Evolutionary conservation across 1,284 basidiomycete genomes (phyloP).

Genomic region (Ceratobasidium sp.): DNA sequence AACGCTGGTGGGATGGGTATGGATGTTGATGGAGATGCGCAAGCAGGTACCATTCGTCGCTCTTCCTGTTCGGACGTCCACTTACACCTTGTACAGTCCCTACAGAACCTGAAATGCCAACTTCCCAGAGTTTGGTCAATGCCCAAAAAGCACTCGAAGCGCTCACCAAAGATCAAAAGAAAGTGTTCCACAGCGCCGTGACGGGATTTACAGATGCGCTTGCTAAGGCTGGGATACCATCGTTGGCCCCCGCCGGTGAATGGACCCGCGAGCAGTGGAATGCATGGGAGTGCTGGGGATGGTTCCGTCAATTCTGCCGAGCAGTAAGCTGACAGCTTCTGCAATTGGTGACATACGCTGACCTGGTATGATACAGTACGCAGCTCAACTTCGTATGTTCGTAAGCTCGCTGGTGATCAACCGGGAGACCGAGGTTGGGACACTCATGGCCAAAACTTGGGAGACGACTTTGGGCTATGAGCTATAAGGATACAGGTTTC

Average conservation of each 20-base stretch:
- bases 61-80: slow-evolving; percentile 31
- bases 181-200: slow-evolving; percentile 68
- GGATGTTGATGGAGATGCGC: slow-evolving; percentile 44
- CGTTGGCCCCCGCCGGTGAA: slow-evolving; percentile 64
- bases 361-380: slow-evolving; percentile 6
- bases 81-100: neutral
- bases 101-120: slow-evolving; percentile 52
- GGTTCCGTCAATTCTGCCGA: slow-evolving; percentile 86
- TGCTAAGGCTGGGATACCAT: slow-evolving; percentile 55
- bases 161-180: slow-evolving; percentile 75
- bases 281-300: slow-evolving; percentile 83
- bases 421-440: slow-evolving; percentile 20
- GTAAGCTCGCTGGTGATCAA: neutral
- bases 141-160: slow-evolving; percentile 76
- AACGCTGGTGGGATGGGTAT: slow-evolving; percentile 49
- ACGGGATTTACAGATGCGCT: slow-evolving; percentile 74
- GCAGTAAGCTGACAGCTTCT: slow-evolving; percentile 61
- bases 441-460: slow-evolving; percentile 31
- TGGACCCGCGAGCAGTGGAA: slow-evolving; percentile 71
- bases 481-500: neutral
- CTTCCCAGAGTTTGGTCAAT: slow-evolving; percentile 67
- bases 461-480: slow-evolving; percentile 28
- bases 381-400: slow-evolving; percentile 30
- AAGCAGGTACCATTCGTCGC: slow-evolving; percentile 37
- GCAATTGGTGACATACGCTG: neutral